A percentile compares a stretch with the other conserved stretches of the same genome.
Evolutionary conservation across 257 asterid species (phyloP).

Genomic region (Phtheirospermum japonicum): DNA sequence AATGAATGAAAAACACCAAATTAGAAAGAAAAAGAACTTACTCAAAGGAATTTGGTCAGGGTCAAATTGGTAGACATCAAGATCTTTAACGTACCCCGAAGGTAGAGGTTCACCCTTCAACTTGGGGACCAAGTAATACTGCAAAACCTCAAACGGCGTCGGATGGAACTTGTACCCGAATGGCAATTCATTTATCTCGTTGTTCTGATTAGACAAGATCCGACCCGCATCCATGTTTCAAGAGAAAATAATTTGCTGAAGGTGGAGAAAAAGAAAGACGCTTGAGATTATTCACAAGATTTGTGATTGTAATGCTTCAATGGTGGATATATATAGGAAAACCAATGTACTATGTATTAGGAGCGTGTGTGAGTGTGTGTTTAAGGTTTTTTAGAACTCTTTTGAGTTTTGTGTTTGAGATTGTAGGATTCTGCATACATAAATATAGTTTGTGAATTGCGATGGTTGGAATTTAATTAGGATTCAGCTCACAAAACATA

Average conservation of each 20-base stretch:
- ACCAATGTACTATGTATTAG: no score
- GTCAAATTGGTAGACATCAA: background rate
- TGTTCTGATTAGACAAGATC: background rate
- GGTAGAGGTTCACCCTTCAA: background rate
- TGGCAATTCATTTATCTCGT: background rate
- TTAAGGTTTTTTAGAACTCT: no score
- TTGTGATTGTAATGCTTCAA: no score
- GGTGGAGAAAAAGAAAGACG: background rate
- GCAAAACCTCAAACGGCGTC: background rate
- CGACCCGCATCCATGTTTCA: background rate
- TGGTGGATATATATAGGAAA: no score
- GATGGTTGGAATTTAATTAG: no score
- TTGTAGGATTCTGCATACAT: no score
- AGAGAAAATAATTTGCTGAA: background rate
- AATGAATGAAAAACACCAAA: no score
- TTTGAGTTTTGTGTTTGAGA: no score
- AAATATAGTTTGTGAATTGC: no score
- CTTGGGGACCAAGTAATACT: slow-evolving; percentile 5
- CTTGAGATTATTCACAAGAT: no score
- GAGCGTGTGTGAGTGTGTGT: no score
- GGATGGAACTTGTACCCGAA: background rate
- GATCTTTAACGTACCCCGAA: background rate
- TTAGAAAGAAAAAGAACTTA: background rate
- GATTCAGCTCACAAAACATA: no score
- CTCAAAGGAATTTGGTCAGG: slow-evolving; percentile 3